A percentile compares a stretch with the other conserved stretches of the same genome.
These are phyloP conservation scores for Cryptosporidium sp. DNA, from an alignment of 169 alveolate species.

Conservation along the genomic window DNA sequence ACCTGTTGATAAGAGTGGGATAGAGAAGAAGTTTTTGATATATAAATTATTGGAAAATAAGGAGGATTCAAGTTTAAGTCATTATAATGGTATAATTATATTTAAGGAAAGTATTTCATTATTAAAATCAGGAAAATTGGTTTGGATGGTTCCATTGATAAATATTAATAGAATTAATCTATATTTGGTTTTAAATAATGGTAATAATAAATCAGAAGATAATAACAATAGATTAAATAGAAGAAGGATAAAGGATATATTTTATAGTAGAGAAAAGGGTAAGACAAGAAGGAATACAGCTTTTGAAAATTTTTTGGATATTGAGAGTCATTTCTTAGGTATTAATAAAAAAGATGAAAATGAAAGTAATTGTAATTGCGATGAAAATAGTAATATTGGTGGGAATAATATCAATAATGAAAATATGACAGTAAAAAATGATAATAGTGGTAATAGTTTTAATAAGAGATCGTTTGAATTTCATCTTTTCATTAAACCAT, in stretches of 20 bases:
- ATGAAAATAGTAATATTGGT: not conserved
- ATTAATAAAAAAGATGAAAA: not conserved
- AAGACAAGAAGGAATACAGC: not conserved
- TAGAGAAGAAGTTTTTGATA: conserved; percentile 37
- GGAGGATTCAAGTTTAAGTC: conserved; percentile 5
- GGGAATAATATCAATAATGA: not conserved
- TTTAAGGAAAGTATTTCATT: conserved; percentile 27
- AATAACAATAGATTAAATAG: not conserved
- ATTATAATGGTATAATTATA: conserved; percentile 33
- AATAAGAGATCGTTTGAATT: conserved; percentile 23
- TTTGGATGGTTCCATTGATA: conserved; percentile 33
- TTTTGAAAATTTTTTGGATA: conserved; percentile 1
- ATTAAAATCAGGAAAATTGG: conserved; percentile 32
- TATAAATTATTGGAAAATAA: conserved; percentile 17
- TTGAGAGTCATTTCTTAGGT: conserved; percentile 29
- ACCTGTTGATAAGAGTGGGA: not conserved
- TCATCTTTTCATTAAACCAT: conserved; percentile 14
- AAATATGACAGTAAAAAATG: not conserved
- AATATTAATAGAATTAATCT: conserved; percentile 38
- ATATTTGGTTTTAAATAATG: conserved; percentile 15
- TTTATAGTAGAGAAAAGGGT: not conserved
- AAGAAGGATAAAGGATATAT: not conserved
- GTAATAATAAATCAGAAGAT: conserved; percentile 16
- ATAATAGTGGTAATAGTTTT: not conserved
- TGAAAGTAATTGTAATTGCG: not conserved